Conservation (phyloP, 139 green algal genomes). For the Chlorella sp. region DNA sequence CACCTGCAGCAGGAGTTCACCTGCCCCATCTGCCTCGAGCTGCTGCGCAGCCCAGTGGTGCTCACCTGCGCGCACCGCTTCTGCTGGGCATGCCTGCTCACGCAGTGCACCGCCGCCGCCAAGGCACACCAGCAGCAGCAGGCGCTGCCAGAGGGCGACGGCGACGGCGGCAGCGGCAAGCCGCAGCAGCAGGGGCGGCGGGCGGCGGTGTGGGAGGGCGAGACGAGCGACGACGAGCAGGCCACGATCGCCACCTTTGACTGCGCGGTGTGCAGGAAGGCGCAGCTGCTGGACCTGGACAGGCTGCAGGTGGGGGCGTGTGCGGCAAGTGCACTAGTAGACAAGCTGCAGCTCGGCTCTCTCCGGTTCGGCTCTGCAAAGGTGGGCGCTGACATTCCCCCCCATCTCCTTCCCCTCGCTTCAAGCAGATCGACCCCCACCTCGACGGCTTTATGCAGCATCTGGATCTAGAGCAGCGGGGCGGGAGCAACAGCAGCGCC, state of each 20-base stretch:
- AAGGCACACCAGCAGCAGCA: neutral
- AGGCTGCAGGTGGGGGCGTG: conserved; percentile 69
- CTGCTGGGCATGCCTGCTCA: conserved; percentile 86
- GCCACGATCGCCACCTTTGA: conserved; percentile 48
- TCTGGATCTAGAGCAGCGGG: conserved; percentile 41
- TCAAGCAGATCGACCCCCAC: too few species aligned
- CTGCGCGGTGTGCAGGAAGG: conserved; percentile 77
- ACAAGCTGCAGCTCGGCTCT: too few species aligned
- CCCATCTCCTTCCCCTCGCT: too few species aligned
- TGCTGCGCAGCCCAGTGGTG: conserved; percentile 78
- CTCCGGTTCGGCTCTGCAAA: too few species aligned
- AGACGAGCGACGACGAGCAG: conserved; percentile 21
- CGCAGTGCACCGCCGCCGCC: conserved; percentile 20
- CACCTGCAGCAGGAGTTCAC: conserved; percentile 57
- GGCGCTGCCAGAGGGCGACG: neutral
- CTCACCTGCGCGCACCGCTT: conserved; percentile 87
- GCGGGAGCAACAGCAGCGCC: neutral
- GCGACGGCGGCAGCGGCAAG: neutral
- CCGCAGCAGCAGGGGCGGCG: neutral
- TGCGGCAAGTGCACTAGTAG: too few species aligned
- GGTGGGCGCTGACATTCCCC: too few species aligned
- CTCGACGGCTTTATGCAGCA: conserved; percentile 67
- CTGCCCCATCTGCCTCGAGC: conserved; percentile 82
- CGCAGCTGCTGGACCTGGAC: conserved; percentile 75
- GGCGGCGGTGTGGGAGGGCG: conserved; percentile 16